These are phyloP conservation scores for Citrus maxima DNA, from an alignment of 345 rosid species.

Conservation along the genomic window DNA sequence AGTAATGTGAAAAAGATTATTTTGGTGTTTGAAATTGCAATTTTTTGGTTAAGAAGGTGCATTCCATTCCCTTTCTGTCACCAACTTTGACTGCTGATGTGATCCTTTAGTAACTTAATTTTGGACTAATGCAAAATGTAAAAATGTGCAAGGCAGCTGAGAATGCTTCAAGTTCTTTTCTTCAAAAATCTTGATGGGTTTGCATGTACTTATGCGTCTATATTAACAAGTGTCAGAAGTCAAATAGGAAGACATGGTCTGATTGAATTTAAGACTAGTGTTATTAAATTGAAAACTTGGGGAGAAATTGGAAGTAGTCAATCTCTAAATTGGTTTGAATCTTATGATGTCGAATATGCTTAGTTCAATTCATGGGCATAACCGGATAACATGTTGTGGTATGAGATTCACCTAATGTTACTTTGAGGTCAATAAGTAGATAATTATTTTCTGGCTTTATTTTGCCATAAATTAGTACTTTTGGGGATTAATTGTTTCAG, in stretches of 20 bases:
- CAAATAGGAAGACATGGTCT: neutral
- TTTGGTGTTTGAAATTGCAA: conserved; percentile 14
- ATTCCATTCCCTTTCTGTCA: conserved; percentile 3
- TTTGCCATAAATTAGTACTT: neutral
- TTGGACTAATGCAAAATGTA: neutral
- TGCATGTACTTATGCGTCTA: neutral
- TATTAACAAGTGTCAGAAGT: neutral
- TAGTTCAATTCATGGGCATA: neutral
- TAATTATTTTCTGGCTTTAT: neutral
- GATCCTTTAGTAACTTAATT: neutral
- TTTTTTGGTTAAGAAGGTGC: conserved; percentile 22
- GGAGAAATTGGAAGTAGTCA: neutral
- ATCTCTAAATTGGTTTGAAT: neutral
- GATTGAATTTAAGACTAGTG: neutral
- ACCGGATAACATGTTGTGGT: neutral
- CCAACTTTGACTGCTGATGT: neutral
- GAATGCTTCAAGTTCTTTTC: neutral
- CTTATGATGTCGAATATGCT: neutral
- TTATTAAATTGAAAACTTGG: neutral
- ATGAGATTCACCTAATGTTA: neutral
- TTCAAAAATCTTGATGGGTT: neutral
- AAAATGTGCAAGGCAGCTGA: neutral
- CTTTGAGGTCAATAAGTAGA: neutral
- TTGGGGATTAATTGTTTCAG: neutral
- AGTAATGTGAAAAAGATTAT: conserved; percentile 14